Base-by-base conservation (phyloP, 495 filamentous ascomycete species). In the Saxispiralis lemnorum region DNA sequence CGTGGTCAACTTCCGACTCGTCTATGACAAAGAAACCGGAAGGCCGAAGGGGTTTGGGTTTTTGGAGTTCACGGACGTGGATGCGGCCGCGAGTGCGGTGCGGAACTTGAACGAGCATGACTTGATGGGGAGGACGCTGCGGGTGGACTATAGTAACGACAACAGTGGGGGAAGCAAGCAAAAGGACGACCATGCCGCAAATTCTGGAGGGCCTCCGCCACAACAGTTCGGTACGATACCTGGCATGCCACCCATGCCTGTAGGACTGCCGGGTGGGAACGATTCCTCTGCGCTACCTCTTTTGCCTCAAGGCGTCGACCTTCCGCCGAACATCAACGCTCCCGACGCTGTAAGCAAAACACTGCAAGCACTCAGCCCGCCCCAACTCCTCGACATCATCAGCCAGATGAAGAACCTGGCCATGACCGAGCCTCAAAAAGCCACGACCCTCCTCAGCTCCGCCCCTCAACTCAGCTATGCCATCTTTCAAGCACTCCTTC, bases 21-120 rank as follows among this genome's bases (percentile, higher is more conserved):
- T 96, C 51, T 89, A 93, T 65, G 93, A 97, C 63, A 79, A 81
- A 7, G 88, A 96, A 51, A 96, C 87, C 0, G 89, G 92, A 2
- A 75, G 82, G 35, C 89, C 89, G 0, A 96, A 95, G 59, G 89
- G 89, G 11, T 97, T 93, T 56, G 89, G 89, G 17, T 97, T 97
- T 54, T 83, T 84, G 33, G 88, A 96, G 52, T 97, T 86, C 55
- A 73, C 79, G 19, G 89, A 97, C 51, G 69, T 66, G 62, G 89
- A 97, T 54, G 82, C 84, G 6, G 89, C 89, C 15, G 83, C 88
- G 33, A 93, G 85, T 1, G 89, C 89, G 6, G 87, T 96, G 15
- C 79, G 89, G 46, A 97, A 97, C 56, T 68, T 97, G 28, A 93
- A 97, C 65, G 84, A 93, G 58, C 76, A 87, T 67, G 88, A 96